Conservation (phyloP, 2,329 filamentous ascomycete species). For the Cercospora berteroae region DNA sequence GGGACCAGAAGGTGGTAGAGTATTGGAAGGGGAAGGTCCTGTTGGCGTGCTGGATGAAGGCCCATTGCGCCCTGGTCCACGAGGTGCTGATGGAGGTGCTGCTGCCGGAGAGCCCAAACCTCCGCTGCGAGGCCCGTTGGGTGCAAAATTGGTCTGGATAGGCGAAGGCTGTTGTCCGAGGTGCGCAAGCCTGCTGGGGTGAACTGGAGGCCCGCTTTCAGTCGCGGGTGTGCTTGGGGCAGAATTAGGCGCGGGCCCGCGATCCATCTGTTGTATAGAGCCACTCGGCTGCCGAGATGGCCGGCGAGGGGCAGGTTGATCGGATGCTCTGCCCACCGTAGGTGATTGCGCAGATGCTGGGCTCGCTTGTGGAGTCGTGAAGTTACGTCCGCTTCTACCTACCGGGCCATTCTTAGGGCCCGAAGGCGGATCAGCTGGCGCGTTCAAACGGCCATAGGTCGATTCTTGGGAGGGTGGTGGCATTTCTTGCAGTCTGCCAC, state of each 20-base stretch:
- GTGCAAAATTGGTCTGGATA: constrained; percentile 29
- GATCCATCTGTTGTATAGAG: constrained; percentile 22
- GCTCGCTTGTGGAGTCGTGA: constrained; percentile 37
- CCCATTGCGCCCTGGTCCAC: constrained; percentile 23
- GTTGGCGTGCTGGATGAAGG: constrained; percentile 30
- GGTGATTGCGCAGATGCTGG: constrained; percentile 29
- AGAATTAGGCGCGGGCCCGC: constrained; percentile 26
- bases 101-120: constrained; percentile 27
- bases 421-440: constrained; percentile 52
- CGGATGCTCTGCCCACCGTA: constrained; percentile 25
- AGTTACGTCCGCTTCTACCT: constrained; percentile 42
- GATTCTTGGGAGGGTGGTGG: constrained; percentile 43
- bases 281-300: constrained; percentile 20
- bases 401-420: constrained; percentile 51
- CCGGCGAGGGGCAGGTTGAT: constrained; percentile 26
- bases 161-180: constrained; percentile 29
- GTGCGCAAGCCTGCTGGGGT: constrained; percentile 34
- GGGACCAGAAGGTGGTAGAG: constrained; percentile 34
- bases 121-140: constrained; percentile 24
- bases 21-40: constrained; percentile 31
- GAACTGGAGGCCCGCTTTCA: constrained; percentile 30
- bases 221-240: constrained; percentile 31
- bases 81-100: constrained; percentile 33
- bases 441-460: constrained; percentile 51
- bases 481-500: constrained; percentile 49